A percentile compares a stretch with the other conserved stretches of the same genome.
phyloP scores from a whole-genome alignment of 106 monocot genomes.

The Agapanthus africanus region DNA sequence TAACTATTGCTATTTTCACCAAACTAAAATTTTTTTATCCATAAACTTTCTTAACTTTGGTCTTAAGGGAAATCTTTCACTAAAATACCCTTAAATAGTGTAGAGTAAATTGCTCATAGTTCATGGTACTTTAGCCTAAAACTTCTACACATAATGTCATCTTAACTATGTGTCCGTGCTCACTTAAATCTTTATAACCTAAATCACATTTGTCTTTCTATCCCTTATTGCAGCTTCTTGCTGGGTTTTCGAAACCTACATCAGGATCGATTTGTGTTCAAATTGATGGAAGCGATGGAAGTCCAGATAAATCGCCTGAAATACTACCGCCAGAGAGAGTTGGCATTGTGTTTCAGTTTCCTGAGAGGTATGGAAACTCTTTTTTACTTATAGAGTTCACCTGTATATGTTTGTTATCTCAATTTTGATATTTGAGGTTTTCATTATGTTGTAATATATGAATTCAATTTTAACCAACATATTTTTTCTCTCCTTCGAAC shows the following conservation, averaged over 20 bases:
- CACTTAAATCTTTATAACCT: background rate
- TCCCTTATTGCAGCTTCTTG: constrained; percentile 57
- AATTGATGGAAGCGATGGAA: constrained; percentile 57
- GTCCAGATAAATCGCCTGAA: constrained; percentile 39
- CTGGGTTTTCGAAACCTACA: constrained; percentile 75
- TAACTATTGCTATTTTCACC: no score
- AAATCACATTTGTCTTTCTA: background rate
- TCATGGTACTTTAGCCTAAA: no score
- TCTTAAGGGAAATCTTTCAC: no score
- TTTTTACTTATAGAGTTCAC: no score
- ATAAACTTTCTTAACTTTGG: no score
- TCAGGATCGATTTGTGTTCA: constrained; percentile 73
- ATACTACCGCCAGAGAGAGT: constrained; percentile 60
- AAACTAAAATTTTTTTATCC: no score
- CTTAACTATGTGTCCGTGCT: no score
- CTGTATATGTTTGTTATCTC: background rate
- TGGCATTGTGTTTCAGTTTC: constrained; percentile 97
- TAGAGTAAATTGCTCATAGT: no score
- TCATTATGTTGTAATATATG: background rate
- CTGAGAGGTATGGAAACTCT: constrained; percentile 87
- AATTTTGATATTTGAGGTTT: background rate
- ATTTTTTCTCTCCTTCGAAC: background rate
- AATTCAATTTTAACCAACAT: background rate
- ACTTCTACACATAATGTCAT: no score
- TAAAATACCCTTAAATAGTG: no score